phyloP scores from a whole-genome alignment of 352 stramenopile genomes.

The Pythium brassicae region DNA sequence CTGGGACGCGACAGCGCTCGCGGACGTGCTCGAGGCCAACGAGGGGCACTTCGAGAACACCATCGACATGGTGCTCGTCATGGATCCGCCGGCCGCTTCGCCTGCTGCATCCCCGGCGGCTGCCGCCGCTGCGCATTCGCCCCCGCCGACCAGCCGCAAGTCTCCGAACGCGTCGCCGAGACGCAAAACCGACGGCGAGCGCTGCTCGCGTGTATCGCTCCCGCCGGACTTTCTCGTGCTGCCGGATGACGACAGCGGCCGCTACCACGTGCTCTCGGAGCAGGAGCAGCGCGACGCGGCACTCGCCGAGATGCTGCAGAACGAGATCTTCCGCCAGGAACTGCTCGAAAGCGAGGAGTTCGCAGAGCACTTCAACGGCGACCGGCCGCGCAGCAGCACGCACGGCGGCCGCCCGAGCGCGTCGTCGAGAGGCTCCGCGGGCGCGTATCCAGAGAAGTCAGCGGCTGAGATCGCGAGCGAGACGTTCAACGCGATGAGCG shows the following conservation, averaged over 20 bases:
- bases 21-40: constrained; percentile 64
- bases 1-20: constrained; percentile 58
- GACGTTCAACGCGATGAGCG: constrained; percentile 62
- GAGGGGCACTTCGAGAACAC: constrained; percentile 66
- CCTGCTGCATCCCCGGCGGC: constrained; percentile 1
- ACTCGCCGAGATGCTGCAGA: constrained; percentile 77
- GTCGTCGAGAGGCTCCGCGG: constrained; percentile 11
- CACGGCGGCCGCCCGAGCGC: background rate
- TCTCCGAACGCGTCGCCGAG: constrained; percentile 10
- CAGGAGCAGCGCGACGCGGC: constrained; percentile 70
- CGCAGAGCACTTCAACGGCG: constrained; percentile 54
- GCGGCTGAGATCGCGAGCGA: constrained; percentile 67
- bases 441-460: constrained; percentile 51
- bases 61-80: constrained; percentile 66
- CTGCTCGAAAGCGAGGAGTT: constrained; percentile 70
- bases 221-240: constrained; percentile 74
- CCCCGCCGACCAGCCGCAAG: constrained; percentile 1
- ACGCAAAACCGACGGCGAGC: constrained; percentile 11
- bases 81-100: constrained; percentile 36
- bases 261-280: constrained; percentile 30
- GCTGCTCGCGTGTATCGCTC: constrained; percentile 29
- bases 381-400: constrained; percentile 12
- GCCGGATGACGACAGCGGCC: constrained; percentile 22
- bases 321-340: constrained; percentile 79
- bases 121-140: background rate